Conservation (phyloP, 164 flowering plant genomes). For the Akebia trifoliata region DNA sequence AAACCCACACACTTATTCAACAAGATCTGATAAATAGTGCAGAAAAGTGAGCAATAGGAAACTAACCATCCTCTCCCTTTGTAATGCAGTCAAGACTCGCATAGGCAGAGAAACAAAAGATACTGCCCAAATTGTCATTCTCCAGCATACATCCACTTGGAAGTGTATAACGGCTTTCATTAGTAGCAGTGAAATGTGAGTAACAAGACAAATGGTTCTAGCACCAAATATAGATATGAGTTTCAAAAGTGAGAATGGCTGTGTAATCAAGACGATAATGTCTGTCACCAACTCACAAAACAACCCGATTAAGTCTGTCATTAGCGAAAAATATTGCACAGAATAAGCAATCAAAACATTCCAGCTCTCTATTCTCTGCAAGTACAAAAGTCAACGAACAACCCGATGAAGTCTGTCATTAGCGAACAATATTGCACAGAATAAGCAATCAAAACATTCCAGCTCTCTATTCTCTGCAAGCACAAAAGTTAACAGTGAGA, state of each 20-base stretch:
- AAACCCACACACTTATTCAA: background rate
- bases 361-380: background rate
- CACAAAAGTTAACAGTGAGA: conserved; percentile 1
- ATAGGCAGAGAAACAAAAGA: conserved; percentile 47
- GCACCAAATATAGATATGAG: conserved; percentile 24
- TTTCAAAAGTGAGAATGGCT: conserved; percentile 40
- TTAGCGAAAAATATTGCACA: too few species aligned
- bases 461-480: conserved; percentile 4
- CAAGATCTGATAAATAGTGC: background rate
- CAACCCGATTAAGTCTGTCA: conserved; percentile 16
- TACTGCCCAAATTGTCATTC: conserved; percentile 30
- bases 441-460: background rate
- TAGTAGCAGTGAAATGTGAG: conserved; percentile 45
- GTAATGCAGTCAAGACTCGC: conserved; percentile 47
- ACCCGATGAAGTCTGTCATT: too few species aligned
- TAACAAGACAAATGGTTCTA: conserved; percentile 23
- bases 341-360: too few species aligned
- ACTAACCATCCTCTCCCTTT: conserved; percentile 57
- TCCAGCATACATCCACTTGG: conserved; percentile 30
- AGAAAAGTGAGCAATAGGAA: background rate
- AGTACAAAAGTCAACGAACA: too few species aligned
- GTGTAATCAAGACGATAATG: conserved; percentile 25
- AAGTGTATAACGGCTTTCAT: conserved; percentile 31
- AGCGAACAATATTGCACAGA: too few species aligned
- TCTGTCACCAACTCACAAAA: conserved; percentile 14